phyloP scores from a whole-genome alignment of 768 basidiomycete genomes.

The Leucocoprinus birnbaumii region DNA sequence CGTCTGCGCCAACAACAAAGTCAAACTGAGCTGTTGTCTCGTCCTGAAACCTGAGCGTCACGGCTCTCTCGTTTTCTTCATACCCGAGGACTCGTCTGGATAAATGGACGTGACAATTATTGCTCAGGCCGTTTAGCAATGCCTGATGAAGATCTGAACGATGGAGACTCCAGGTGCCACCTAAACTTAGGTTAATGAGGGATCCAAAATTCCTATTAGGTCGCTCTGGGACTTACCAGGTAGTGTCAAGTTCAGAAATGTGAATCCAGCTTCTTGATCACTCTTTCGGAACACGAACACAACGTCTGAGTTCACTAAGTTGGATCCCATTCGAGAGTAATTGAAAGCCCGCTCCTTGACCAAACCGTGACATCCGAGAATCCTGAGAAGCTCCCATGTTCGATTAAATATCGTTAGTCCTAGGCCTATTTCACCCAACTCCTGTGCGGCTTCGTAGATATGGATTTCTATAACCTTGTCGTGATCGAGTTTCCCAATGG shows the following conservation, averaged over 20 bases:
- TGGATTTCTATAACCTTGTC: slow-evolving; percentile 26
- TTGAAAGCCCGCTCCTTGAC: slow-evolving; percentile 8
- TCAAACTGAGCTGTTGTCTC: slow-evolving; percentile 45
- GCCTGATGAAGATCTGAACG: slow-evolving; percentile 47
- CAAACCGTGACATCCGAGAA: slow-evolving; percentile 17
- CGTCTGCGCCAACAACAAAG: slow-evolving; percentile 39
- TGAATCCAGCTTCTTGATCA: slow-evolving; percentile 24
- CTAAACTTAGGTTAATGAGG: not conserved
- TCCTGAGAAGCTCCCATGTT: slow-evolving; percentile 26
- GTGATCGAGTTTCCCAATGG: slow-evolving; percentile 22
- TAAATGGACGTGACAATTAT: slow-evolving; percentile 31
- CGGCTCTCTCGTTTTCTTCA: slow-evolving; percentile 18
- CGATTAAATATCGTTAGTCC: slow-evolving; percentile 30
- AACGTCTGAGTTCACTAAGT: not conserved
- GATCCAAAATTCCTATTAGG: not conserved
- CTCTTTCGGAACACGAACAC: slow-evolving; percentile 29
- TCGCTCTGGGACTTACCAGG: slow-evolving; percentile 21
- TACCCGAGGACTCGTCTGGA: slow-evolving; percentile 43
- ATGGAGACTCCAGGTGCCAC: slow-evolving; percentile 32
- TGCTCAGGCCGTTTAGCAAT: slow-evolving; percentile 36
- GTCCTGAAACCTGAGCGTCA: slow-evolving; percentile 39
- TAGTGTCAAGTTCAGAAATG: slow-evolving; percentile 24
- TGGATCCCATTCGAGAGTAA: too few species aligned
- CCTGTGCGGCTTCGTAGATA: slow-evolving; percentile 36
- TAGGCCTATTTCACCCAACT: slow-evolving; percentile 35